A percentile compares a stretch with the other conserved stretches of the same genome.
phyloP scores from a whole-genome alignment of 805 yeast genomes.

The Ogataea corticis region DNA sequence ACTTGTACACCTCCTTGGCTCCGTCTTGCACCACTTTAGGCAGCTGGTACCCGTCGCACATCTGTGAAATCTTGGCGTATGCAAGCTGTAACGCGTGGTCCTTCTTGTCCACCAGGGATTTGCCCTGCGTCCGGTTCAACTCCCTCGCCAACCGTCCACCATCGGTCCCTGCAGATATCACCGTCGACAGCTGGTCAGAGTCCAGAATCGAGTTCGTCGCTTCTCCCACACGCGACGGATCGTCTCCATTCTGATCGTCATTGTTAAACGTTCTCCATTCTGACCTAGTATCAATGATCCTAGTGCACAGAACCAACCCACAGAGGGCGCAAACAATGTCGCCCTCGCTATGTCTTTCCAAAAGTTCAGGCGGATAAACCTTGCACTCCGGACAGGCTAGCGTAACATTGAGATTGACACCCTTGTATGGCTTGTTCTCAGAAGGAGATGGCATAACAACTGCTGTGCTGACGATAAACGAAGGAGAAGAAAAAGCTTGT shows the following conservation, averaged over 20 bases:
- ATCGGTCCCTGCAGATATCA: constrained; percentile 85
- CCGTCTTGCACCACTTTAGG: constrained; percentile 97
- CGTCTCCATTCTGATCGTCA: constrained; percentile 97
- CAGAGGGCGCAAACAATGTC: constrained; percentile 98
- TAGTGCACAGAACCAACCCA: constrained; percentile 89
- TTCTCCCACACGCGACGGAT: constrained; percentile 99
- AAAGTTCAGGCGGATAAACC: constrained; percentile 91
- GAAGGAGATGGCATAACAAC: constrained; percentile 24
- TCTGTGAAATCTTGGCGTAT: constrained; percentile 85
- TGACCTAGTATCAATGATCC: constrained; percentile 90
- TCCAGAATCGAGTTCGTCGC: constrained; percentile 92
- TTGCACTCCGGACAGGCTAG: constrained; percentile 95
- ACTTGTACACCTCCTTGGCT: constrained; percentile 92
- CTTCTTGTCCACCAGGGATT: constrained; percentile 79
- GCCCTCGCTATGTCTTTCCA: constrained; percentile 95
- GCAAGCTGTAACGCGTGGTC: constrained; percentile 89
- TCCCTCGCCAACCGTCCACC: constrained; percentile 88
- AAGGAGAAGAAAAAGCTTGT: constrained; percentile 2
- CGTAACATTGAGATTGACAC: constrained; percentile 85
- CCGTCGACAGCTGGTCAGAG: constrained; percentile 87
- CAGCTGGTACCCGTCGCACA: constrained; percentile 95
- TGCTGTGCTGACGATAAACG: constrained; percentile 5
- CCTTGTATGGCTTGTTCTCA: constrained; percentile 39
- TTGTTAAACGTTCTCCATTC: constrained; percentile 99
- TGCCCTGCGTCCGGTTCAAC: constrained; percentile 85